These are phyloP conservation scores for Fusarium burgessii DNA, from an alignment of 2,329 filamentous ascomycete genomes.

Conservation along the genomic window DNA sequence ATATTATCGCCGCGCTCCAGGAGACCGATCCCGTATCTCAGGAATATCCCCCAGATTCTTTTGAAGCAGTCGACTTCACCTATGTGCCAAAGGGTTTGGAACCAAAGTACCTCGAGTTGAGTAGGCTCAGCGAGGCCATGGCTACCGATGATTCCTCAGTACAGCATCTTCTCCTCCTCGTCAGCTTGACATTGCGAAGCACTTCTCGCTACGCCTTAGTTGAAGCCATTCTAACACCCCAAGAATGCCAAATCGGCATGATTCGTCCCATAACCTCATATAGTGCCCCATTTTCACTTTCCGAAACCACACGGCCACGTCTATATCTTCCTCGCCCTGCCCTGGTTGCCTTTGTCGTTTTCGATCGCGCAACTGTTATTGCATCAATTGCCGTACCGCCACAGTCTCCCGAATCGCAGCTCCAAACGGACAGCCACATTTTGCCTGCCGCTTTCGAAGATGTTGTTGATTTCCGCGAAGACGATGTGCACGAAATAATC, in stretches of 20 bases:
- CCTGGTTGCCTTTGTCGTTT: slow-evolving; percentile 84
- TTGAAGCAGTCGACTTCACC: slow-evolving; percentile 84
- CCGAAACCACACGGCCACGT: slow-evolving; percentile 64
- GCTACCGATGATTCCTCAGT: slow-evolving; percentile 63
- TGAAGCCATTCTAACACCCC: slow-evolving; percentile 73
- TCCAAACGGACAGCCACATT: slow-evolving; percentile 74
- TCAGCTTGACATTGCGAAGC: slow-evolving; percentile 65
- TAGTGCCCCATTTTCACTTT: slow-evolving; percentile 61
- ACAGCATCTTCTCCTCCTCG: slow-evolving; percentile 72
- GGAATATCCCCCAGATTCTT: slow-evolving; percentile 66
- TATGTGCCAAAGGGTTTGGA: slow-evolving; percentile 70
- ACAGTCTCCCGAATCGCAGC: slow-evolving; percentile 80
- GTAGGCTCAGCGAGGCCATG: slow-evolving; percentile 63
- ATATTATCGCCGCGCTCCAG: slow-evolving; percentile 72
- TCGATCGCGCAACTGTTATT: slow-evolving; percentile 82
- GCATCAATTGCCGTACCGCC: slow-evolving; percentile 76
- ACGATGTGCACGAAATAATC: slow-evolving; percentile 72
- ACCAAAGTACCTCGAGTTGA: slow-evolving; percentile 62
- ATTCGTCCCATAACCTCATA: slow-evolving; percentile 77
- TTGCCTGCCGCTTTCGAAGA: slow-evolving; percentile 83
- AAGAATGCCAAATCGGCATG: slow-evolving; percentile 69
- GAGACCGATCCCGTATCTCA: slow-evolving; percentile 62
- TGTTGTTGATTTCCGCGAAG: slow-evolving; percentile 80
- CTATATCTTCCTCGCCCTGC: slow-evolving; percentile 83
- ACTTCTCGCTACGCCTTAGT: slow-evolving; percentile 77